phyloP scores from a whole-genome alignment of 2,329 filamentous ascomycete genomes.

The Monilinia aucupariae region DNA sequence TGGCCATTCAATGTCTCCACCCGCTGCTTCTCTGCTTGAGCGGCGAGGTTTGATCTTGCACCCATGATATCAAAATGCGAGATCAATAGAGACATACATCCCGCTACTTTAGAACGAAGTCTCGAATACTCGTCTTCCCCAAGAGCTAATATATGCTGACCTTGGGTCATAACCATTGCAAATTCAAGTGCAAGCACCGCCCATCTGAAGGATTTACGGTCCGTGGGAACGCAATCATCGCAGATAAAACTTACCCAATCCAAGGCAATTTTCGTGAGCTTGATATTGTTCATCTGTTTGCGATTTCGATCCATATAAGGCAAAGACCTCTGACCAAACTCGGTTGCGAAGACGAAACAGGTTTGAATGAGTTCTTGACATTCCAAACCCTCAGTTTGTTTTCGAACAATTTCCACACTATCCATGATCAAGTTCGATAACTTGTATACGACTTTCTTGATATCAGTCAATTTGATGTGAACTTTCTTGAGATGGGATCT shows the following conservation, averaged over 20 bases:
- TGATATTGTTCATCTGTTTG: constrained; percentile 94
- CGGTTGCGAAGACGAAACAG: constrained; percentile 97
- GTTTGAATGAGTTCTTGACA: constrained; percentile 96
- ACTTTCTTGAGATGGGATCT: constrained; percentile 90
- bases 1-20: constrained; percentile 75
- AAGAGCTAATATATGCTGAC: constrained; percentile 86
- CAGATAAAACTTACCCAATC: constrained; percentile 99
- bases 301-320: constrained; percentile 95
- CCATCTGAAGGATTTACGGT: constrained; percentile 96
- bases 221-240: constrained; percentile 89
- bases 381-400: constrained; percentile 75
- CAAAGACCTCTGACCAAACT: constrained; percentile 91
- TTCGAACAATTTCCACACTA: constrained; percentile 86
- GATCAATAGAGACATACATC: constrained; percentile 95
- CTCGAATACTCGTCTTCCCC: constrained; percentile 81
- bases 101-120: constrained; percentile 81
- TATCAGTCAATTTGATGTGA: constrained; percentile 84
- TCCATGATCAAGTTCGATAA: constrained; percentile 98
- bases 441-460: constrained; percentile 93
- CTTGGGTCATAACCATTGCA: constrained; percentile 93
- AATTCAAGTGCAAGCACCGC: constrained; percentile 93
- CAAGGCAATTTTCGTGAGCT: constrained; percentile 84
- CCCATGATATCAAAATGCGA: constrained; percentile 99
- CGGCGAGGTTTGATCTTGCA: constrained; percentile 84
- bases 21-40: constrained; percentile 86